Conservation (phyloP, 441 rosid genomes). For the Flueggea neowawraea region DNA sequence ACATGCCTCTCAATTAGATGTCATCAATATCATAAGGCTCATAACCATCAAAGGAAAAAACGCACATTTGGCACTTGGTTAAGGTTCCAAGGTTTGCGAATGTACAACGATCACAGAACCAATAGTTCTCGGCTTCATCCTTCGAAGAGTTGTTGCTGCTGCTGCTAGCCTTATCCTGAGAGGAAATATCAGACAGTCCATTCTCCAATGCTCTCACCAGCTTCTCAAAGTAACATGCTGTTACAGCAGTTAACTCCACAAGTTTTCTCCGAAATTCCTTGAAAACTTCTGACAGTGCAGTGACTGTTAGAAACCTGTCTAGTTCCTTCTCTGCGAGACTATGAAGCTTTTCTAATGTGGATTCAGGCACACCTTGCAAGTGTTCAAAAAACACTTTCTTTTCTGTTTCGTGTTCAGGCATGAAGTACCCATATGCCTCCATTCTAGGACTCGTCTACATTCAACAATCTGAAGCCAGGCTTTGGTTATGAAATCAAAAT, state of each 20-base stretch:
- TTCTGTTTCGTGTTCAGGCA: slow-evolving; percentile 27
- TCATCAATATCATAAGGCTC: too few relatives aligned
- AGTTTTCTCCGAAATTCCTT: slow-evolving; percentile 29
- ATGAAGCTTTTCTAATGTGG: slow-evolving; percentile 41
- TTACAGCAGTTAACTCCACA: slow-evolving; percentile 25
- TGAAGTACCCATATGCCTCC: slow-evolving; percentile 85
- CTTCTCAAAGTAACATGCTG: slow-evolving; percentile 22
- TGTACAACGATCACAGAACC: slow-evolving; percentile 14
- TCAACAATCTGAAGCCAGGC: slow-evolving; percentile 83
- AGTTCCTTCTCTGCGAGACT: slow-evolving; percentile 34
- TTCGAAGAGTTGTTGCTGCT: slow-evolving; percentile 1
- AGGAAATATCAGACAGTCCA: slow-evolving; percentile 21
- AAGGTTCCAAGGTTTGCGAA: slow-evolving; percentile 3
- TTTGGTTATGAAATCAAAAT: slow-evolving; percentile 48
- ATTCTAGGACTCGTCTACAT: slow-evolving; percentile 67
- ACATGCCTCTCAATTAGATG: too few relatives aligned
- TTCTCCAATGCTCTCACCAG: slow-evolving; percentile 22
- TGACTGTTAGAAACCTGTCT: slow-evolving; percentile 16
- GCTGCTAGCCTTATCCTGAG: slow-evolving; percentile 1
- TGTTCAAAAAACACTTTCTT: slow-evolving; percentile 40
- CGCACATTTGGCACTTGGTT: slow-evolving; percentile 5
- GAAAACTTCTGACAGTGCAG: slow-evolving; percentile 17
- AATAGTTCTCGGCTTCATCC: slow-evolving; percentile 2
- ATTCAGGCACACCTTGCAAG: slow-evolving; percentile 45
- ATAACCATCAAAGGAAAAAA: neutral